A percentile compares a stretch with the other conserved stretches of the same genome.
Conservation (phyloP, 345 rosid genomes). For the Eucalyptus decipiens region DNA sequence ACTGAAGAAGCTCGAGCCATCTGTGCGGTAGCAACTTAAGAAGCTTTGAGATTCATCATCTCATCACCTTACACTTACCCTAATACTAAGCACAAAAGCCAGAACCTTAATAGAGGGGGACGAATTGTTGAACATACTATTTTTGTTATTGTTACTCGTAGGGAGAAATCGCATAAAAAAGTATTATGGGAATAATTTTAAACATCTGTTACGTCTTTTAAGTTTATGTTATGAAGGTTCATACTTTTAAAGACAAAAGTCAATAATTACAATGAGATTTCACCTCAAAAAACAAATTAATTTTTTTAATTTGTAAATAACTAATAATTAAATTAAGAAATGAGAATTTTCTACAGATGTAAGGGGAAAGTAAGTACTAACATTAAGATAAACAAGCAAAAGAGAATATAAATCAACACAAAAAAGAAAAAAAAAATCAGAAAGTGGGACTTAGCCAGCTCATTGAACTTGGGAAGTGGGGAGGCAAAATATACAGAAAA, state of each 20-base stretch:
- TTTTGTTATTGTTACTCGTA: background rate
- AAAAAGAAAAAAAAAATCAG: background rate
- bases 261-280: background rate
- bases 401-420: background rate
- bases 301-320: background rate
- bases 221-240: background rate
- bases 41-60: background rate
- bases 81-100: background rate
- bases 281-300: background rate
- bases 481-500: background rate
- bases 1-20: background rate
- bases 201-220: background rate
- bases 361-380: background rate
- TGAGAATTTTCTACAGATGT: background rate
- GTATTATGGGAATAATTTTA: background rate
- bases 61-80: background rate
- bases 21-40: background rate
- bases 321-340: background rate
- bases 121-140: background rate
- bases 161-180: background rate
- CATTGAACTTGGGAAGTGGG: background rate
- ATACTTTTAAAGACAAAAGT: background rate
- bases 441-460: background rate
- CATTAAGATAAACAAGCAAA: background rate
- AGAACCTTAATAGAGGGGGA: background rate